Evolutionary conservation across 1,284 basidiomycete genomes (phyloP).

Genomic region (Ganoderma leucocontextum): DNA sequence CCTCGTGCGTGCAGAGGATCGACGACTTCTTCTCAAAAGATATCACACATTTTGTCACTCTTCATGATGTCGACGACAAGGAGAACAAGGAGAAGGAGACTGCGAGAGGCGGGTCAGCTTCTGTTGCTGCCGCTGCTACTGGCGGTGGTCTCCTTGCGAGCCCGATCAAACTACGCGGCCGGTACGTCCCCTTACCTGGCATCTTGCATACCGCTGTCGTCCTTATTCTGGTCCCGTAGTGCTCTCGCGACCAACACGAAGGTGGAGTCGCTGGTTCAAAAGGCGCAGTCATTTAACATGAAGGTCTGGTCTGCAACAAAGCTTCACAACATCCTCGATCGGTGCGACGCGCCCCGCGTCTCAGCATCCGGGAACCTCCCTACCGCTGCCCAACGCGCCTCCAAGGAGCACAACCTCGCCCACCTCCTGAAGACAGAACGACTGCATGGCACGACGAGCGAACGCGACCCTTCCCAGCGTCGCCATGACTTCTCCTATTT

Average conservation of each 20-base stretch:
- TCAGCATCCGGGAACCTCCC: slow-evolving; percentile 34
- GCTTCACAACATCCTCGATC: slow-evolving; percentile 75
- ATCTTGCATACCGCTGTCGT: not conserved
- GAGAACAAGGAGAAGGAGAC: slow-evolving; percentile 60
- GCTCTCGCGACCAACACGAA: slow-evolving; percentile 20
- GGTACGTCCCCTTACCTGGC: slow-evolving; percentile 51
- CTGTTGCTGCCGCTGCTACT: slow-evolving; percentile 12
- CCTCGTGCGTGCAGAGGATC: slow-evolving; percentile 59
- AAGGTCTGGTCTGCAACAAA: slow-evolving; percentile 90
- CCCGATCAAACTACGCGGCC: slow-evolving; percentile 67
- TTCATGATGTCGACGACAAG: slow-evolving; percentile 60
- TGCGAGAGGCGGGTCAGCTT: slow-evolving; percentile 8
- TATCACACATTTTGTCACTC: slow-evolving; percentile 88
- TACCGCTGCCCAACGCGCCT: slow-evolving; percentile 37
- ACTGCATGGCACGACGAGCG: slow-evolving; percentile 82
- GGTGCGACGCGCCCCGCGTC: slow-evolving; percentile 56
- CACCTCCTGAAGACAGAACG: slow-evolving; percentile 88
- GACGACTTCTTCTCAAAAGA: slow-evolving; percentile 89
- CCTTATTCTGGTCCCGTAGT: not conserved
- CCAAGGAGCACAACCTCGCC: slow-evolving; percentile 55
- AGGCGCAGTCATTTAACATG: slow-evolving; percentile 82
- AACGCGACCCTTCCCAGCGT: slow-evolving; percentile 90
- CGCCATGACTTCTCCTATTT: slow-evolving; percentile 94
- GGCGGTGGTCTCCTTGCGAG: slow-evolving; percentile 56
- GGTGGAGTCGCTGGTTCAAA: slow-evolving; percentile 65